These are phyloP conservation scores for Aphanomyces astaci DNA, from an alignment of 352 stramenopile species.

Conservation along the genomic window DNA sequence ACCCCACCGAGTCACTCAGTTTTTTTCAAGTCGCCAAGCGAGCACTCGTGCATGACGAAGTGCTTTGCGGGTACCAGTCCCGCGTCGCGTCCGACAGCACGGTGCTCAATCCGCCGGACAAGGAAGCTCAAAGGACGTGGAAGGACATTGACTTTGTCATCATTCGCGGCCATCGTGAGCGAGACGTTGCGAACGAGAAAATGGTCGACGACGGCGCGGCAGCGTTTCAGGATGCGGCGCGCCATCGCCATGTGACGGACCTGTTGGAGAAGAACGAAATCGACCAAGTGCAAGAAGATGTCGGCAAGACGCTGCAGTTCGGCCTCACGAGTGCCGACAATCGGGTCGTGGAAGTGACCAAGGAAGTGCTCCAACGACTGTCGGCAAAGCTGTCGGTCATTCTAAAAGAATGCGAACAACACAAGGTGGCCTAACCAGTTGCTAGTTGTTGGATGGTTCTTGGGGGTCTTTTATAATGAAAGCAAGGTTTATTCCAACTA, in stretches of 20 bases:
- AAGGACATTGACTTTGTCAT: constrained; percentile 55
- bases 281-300: not conserved
- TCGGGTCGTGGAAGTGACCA: not conserved
- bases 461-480: not conserved
- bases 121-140: constrained; percentile 43
- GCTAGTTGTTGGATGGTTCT: not conserved
- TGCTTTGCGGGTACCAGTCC: constrained; percentile 72
- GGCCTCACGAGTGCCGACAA: not conserved
- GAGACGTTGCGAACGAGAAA: not conserved
- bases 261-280: not conserved
- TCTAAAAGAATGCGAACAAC: constrained; percentile 11
- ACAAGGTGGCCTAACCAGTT: not conserved
- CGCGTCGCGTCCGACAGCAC: constrained; percentile 39
- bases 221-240: constrained; percentile 3
- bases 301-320: not conserved
- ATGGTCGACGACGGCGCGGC: not conserved
- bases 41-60: constrained; percentile 46
- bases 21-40: constrained; percentile 76
- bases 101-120: constrained; percentile 65
- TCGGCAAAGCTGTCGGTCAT: constrained; percentile 15
- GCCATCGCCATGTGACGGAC: constrained; percentile 3
- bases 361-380: constrained; percentile 4
- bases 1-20: constrained; percentile 39
- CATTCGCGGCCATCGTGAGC: constrained; percentile 30
- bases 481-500: not conserved